Percentiles rank a stretch among this genome's conserved stretches.
These are phyloP conservation scores for Mrakia blollopis DNA, from an alignment of 768 basidiomycete species.

Conservation along the genomic window DNA sequence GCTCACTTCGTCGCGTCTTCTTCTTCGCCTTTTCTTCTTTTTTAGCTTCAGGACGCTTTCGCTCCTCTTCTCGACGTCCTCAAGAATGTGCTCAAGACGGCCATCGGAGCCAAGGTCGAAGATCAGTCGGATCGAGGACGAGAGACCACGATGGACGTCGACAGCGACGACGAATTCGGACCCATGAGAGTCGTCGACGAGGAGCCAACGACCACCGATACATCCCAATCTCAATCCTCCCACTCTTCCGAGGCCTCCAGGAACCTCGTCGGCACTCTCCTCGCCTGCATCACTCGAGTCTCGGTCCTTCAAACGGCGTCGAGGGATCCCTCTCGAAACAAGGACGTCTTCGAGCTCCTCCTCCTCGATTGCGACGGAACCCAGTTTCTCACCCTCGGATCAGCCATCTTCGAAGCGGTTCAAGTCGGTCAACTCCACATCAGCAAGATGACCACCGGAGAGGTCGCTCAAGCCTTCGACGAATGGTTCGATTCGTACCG, in stretches of 20 bases:
- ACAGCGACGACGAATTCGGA: slow-evolving; percentile 34
- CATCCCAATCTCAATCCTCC: not conserved
- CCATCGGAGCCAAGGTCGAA: not conserved
- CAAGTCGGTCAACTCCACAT: slow-evolving; percentile 57
- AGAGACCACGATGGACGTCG: slow-evolving; percentile 17
- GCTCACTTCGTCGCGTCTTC: not conserved
- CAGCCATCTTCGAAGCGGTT: slow-evolving; percentile 56
- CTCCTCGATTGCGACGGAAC: slow-evolving; percentile 48
- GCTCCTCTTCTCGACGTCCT: slow-evolving; percentile 43
- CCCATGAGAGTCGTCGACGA: slow-evolving; percentile 18
- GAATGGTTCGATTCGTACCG: slow-evolving; percentile 21
- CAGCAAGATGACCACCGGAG: slow-evolving; percentile 51
- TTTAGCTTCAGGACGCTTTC: slow-evolving; percentile 56
- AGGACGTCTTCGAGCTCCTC: slow-evolving; percentile 38
- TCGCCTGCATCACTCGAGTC: slow-evolving; percentile 12
- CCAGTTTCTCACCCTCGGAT: slow-evolving; percentile 56
- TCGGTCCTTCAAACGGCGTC: slow-evolving; percentile 3
- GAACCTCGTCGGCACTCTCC: slow-evolving; percentile 3
- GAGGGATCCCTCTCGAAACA: slow-evolving; percentile 11
- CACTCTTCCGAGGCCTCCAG: not conserved
- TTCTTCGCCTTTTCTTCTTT: not conserved
- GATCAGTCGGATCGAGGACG: not conserved
- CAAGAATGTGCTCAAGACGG: slow-evolving; percentile 33
- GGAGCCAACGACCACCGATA: not conserved
- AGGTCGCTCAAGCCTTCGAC: slow-evolving; percentile 54